Percentiles rank a stretch among this genome's conserved stretches.
Conservation (phyloP, 2,329 filamentous ascomycete genomes). For the Colletotrichum endophyticum region DNA sequence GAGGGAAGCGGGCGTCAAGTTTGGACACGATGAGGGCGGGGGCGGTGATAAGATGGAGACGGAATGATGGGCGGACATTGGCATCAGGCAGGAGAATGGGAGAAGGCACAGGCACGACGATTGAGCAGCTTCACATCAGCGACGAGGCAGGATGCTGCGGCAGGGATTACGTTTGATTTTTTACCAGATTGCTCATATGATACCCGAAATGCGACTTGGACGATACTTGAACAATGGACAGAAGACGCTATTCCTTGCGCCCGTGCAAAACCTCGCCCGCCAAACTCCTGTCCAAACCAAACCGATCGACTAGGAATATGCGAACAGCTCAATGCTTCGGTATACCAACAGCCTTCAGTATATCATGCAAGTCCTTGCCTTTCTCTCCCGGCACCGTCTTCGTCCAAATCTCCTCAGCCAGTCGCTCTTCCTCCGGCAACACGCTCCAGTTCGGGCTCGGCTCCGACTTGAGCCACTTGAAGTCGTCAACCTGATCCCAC, state of each 20-base stretch:
- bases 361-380: constrained; percentile 67
- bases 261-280: not conserved
- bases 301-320: not conserved
- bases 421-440: constrained; percentile 62
- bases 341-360: constrained; percentile 60
- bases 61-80: not conserved
- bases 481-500: constrained; percentile 94
- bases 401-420: constrained; percentile 71
- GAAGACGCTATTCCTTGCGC: not conserved
- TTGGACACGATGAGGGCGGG: constrained; percentile 39
- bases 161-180: constrained; percentile 10
- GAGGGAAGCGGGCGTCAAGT: constrained; percentile 52
- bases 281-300: not conserved
- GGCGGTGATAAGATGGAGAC: constrained; percentile 48
- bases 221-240: not conserved
- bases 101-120: not conserved
- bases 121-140: not conserved
- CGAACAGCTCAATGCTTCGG: constrained; percentile 20
- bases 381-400: constrained; percentile 69
- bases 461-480: constrained; percentile 92
- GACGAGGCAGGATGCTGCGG: not conserved
- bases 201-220: constrained; percentile 18
- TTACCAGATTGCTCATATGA: constrained; percentile 8
- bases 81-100: not conserved
- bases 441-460: constrained; percentile 88